Evolutionary conservation across 768 basidiomycete species (phyloP), one percentile per base, ranked within the genome.

Genomic region (Suillus plorans): DNA sequence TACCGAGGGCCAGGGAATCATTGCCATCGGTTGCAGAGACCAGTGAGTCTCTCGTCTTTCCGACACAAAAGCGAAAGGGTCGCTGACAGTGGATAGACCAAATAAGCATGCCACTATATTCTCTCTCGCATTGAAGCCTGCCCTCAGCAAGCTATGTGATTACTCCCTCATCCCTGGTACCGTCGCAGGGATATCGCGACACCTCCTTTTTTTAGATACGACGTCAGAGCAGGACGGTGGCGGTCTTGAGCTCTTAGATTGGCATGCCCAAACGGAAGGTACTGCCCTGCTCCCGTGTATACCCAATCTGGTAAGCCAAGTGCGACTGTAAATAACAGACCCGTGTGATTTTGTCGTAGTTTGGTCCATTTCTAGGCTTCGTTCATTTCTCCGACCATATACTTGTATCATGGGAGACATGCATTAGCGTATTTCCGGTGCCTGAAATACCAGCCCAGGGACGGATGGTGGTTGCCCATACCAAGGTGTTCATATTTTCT

Each of bases 211-310:
- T 41, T 34, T 74, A 18, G 75, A 74, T n/a, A 70, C 70, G 31
- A 71, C 68, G 2, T 45, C 31, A 28, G 68, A 70, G 45, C 58
- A 16, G 1, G 71, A 44, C 4, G 66, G 47, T 1, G 71, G 70
- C 10, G 72, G 73, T 13, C 37, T 75, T n/a, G 73, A 76, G 44
- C 67, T 75, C 18, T 65, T 75, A 12, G 67, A 75, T 56, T 74
- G 73, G 75, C 70, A 49, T n/a, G 70, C 68, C 4, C 66, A 60
- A 25, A 72, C 70, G 25, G 65, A 68, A 0, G 73, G 73, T 16
- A 69, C 70, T 10, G 73, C 66, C 1, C 61, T 74, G n/a, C 72
- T 76, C 28, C 65, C 75, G 20, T 39, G 63, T 49, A 5, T 69
- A 10, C 62, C 64, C 16, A 67, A 75, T 50, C 57, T 73, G 60